These are phyloP conservation scores for Ensete ventricosum DNA, from an alignment of 176 grass and related monocot species.

Conservation along the genomic window DNA sequence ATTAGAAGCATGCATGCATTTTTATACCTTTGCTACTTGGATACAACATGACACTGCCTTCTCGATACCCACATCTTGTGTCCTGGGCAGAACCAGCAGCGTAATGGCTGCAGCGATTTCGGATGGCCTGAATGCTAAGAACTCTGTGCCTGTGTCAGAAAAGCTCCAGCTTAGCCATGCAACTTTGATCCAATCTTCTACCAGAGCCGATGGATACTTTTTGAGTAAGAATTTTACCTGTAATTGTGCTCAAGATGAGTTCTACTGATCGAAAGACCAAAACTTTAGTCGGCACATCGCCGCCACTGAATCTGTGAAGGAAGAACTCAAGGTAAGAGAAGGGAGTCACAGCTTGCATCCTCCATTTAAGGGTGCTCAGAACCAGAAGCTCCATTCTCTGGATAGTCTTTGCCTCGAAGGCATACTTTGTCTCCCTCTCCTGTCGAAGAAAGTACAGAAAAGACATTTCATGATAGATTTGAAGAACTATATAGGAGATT, in stretches of 20 bases:
- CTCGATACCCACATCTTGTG: conserved; percentile 43
- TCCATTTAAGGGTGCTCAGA: conserved; percentile 72
- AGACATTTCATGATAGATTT: conserved; percentile 1
- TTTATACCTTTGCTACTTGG: conserved; percentile 54
- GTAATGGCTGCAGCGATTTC: conserved; percentile 77
- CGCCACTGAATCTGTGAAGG: conserved; percentile 58
- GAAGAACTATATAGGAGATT: conserved; percentile 11
- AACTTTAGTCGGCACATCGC: conserved; percentile 35
- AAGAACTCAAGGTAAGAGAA: conserved; percentile 91
- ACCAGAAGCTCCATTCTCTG: conserved; percentile 93
- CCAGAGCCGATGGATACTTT: neutral
- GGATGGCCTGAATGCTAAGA: conserved; percentile 70
- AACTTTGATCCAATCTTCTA: neutral
- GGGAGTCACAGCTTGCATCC: conserved; percentile 73
- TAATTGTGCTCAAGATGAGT: conserved; percentile 58
- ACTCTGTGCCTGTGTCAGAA: conserved; percentile 45
- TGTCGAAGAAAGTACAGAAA: conserved; percentile 18
- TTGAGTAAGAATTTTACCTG: conserved; percentile 31
- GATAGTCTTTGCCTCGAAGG: conserved; percentile 70
- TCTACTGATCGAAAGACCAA: conserved; percentile 43
- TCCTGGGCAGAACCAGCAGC: conserved; percentile 47
- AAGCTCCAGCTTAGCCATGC: neutral
- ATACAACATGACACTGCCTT: conserved; percentile 40
- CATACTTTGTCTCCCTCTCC: conserved; percentile 41
- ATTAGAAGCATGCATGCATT: neutral